Evolutionary conservation across 257 asterid genomes (phyloP).

Genomic region (Lithospermum erythrorhizon): DNA sequence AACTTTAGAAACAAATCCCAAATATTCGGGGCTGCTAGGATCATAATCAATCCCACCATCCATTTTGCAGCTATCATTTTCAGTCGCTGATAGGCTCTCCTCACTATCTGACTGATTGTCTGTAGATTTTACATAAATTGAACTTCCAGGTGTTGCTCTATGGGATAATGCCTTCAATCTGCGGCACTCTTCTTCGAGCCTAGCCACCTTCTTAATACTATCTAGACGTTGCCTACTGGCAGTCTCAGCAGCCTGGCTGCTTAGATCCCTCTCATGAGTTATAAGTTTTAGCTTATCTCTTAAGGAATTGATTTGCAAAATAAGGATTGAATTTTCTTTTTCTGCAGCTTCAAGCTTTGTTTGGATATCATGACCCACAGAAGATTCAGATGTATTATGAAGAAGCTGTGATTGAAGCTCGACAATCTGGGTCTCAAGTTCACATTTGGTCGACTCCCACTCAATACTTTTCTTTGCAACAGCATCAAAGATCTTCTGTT

Average conservation of each 20-base stretch:
- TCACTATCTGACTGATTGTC: conserved; percentile 56
- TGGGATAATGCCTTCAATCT: conserved; percentile 40
- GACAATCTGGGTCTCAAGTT: conserved; percentile 42
- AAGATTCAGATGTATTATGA: not conserved
- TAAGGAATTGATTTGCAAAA: conserved; percentile 35
- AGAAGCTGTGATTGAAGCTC: conserved; percentile 42
- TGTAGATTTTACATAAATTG: conserved; percentile 40
- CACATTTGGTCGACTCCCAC: conserved; percentile 45
- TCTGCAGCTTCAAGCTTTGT: conserved; percentile 50
- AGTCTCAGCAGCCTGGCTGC: conserved; percentile 58
- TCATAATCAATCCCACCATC: conserved; percentile 21
- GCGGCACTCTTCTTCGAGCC: conserved; percentile 77
- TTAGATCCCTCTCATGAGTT: conserved; percentile 49
- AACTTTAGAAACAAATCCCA: too few species aligned
- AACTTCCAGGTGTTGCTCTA: conserved; percentile 35
- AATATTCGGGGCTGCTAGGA: conserved; percentile 3
- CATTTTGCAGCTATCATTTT: conserved; percentile 21
- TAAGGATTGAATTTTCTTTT: conserved; percentile 47
- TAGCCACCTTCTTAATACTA: conserved; percentile 43
- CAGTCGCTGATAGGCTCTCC: conserved; percentile 25
- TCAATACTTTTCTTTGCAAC: conserved; percentile 29
- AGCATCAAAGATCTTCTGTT: conserved; percentile 39
- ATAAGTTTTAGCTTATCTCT: conserved; percentile 32
- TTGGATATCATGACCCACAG: conserved; percentile 28
- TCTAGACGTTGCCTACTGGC: conserved; percentile 73